These are phyloP conservation scores for Lachancea dasiensis DNA, from an alignment of 805 yeast genomes.

Conservation along the genomic window DNA sequence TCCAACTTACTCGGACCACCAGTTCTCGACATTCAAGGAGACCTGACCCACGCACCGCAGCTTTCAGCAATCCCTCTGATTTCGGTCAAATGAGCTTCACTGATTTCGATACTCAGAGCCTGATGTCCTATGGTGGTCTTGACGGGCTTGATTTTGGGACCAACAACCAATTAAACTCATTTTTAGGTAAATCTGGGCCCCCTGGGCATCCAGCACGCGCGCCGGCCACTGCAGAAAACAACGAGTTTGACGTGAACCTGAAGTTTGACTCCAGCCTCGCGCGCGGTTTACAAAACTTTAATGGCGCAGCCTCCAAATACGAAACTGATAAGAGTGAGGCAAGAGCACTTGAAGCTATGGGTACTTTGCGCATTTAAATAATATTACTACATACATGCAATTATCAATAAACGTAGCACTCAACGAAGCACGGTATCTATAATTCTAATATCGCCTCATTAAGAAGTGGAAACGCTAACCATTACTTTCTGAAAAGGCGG, in stretches of 20 bases:
- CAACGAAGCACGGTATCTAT: too few relatives aligned
- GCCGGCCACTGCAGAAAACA: constrained; percentile 1
- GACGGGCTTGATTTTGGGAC: constrained; percentile 14
- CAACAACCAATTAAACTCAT: constrained; percentile 17
- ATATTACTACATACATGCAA: neutral
- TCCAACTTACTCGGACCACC: constrained; percentile 40
- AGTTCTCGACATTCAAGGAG: constrained; percentile 2
- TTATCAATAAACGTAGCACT: too few relatives aligned
- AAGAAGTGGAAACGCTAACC: neutral
- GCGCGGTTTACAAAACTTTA: constrained; percentile 15
- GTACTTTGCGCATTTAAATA: constrained; percentile 3
- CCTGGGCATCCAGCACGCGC: constrained; percentile 1
- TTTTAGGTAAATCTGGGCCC: neutral
- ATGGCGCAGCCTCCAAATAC: constrained; percentile 9
- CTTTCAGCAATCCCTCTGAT: constrained; percentile 19
- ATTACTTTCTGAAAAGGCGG: constrained; percentile 9
- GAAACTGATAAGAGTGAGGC: constrained; percentile 1
- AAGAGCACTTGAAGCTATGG: constrained; percentile 1
- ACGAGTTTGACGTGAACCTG: constrained; percentile 11
- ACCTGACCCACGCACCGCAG: constrained; percentile 9
- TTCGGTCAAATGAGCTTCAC: constrained; percentile 14
- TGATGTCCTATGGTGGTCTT: constrained; percentile 29
- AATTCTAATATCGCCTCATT: neutral
- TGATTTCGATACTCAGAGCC: constrained; percentile 32
- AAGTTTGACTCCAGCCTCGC: constrained; percentile 21